Percentiles rank a stretch among this genome's conserved stretches.
Evolutionary conservation across 1,284 basidiomycete genomes (phyloP).

Genomic region (Bjerkandera adusta): DNA sequence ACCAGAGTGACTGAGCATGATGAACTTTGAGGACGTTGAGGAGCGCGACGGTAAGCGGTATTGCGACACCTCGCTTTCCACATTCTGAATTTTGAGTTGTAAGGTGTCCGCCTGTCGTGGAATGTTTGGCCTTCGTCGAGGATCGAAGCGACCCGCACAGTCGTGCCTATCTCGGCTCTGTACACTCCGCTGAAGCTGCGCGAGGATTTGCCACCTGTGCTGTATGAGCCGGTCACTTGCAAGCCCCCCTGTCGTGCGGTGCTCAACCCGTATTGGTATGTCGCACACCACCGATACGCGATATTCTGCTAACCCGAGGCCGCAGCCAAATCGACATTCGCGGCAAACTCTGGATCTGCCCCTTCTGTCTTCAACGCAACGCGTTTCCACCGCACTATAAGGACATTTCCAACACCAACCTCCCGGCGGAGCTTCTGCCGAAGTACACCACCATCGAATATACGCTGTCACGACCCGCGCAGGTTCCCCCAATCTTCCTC

Average conservation of each 20-base stretch:
- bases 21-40: conserved; percentile 62
- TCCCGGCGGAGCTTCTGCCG: conserved; percentile 93
- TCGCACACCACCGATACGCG: conserved; percentile 4
- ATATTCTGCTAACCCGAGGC: neutral
- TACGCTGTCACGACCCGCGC: conserved; percentile 88
- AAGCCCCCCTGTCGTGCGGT: conserved; percentile 97
- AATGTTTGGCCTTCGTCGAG: conserved; percentile 98
- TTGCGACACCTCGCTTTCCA: neutral
- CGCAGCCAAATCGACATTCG: conserved; percentile 95
- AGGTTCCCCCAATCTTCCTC: conserved; percentile 94
- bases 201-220: conserved; percentile 92
- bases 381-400: conserved; percentile 99
- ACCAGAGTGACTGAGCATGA: conserved; percentile 26
- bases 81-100: neutral
- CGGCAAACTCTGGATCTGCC: conserved; percentile 99
- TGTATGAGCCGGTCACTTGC: conserved; percentile 98
- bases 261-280: conserved; percentile 95
- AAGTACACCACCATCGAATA: conserved; percentile 99
- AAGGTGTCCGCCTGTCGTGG: conserved; percentile 93
- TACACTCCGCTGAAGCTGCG: conserved; percentile 96
- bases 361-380: conserved; percentile 96
- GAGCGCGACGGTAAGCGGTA: conserved; percentile 53
- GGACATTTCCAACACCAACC: conserved; percentile 96
- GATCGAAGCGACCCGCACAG: conserved; percentile 96
- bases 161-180: conserved; percentile 97